Evolutionary conservation across 805 yeast genomes (phyloP).

Genomic region (Spathaspora arborariae): DNA sequence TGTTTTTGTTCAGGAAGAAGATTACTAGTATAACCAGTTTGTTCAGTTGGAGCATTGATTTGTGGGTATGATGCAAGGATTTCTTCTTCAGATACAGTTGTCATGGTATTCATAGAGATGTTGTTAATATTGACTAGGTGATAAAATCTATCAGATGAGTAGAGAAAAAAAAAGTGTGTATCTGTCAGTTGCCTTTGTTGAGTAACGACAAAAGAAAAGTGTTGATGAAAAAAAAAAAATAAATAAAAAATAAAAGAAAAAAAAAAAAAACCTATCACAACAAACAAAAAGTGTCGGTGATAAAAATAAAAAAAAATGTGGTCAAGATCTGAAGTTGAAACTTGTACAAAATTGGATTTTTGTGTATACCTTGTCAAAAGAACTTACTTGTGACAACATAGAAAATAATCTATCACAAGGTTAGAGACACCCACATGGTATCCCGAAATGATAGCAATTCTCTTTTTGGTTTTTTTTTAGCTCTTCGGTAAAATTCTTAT

Average conservation of each 20-base stretch:
- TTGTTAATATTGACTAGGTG: not conserved
- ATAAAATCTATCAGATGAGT: not conserved
- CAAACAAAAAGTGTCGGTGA: not conserved
- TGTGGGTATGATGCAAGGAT: slow-evolving; percentile 67
- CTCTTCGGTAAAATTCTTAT: too few relatives aligned
- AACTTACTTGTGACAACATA: too few relatives aligned
- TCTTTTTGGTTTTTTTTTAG: too few relatives aligned
- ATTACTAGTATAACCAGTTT: slow-evolving; percentile 80
- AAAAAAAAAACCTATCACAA: not conserved
- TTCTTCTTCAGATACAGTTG: slow-evolving; percentile 29
- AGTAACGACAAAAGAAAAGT: not conserved
- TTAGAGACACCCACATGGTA: too few relatives aligned
- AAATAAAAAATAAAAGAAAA: not conserved
- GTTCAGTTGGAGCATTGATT: slow-evolving; percentile 52
- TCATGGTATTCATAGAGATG: slow-evolving; percentile 6
- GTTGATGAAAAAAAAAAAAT: not conserved
- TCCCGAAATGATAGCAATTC: too few relatives aligned
- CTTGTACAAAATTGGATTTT: not conserved
- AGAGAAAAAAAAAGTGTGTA: not conserved
- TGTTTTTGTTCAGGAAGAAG: slow-evolving; percentile 65
- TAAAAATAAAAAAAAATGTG: not conserved
- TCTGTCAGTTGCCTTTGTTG: not conserved
- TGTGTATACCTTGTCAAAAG: not conserved
- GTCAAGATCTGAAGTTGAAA: not conserved
- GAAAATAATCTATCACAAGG: too few relatives aligned